Base-by-base conservation (phyloP, 176 grass and related monocot species). In the Lolium perenne region DNA sequence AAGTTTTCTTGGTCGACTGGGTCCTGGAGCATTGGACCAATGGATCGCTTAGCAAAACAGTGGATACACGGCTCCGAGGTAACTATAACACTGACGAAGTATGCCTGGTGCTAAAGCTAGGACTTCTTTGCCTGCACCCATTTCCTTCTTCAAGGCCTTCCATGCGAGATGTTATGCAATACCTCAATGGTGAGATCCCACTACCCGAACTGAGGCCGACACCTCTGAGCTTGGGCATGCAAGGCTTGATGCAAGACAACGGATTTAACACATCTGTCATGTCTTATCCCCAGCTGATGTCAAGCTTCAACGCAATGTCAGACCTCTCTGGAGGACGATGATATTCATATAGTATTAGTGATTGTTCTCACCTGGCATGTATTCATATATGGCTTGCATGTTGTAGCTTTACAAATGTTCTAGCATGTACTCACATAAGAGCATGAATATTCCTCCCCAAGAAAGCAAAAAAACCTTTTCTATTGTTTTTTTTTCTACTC, bases 271-370 rank as follows among this genome's bases (percentile, higher is more conserved):
- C 46, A 4, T 26, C 21, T 16, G 71, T 74, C 22, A 74, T 74
- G 71, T 74, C 71, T 74, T 74, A 74, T 17, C 71, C 71, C 21
- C 71, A 50, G 21, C 45, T 74, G 20, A 74, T 50, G 22, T 16
- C 71, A 2, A 26, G 71, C 71, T 74, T 74, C 7, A 23, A 43
- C 3, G 0, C 71, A 16, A 15, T 74, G 71, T 74, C 71, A 12
- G 22, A 74, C 71, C 71, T 74, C 46, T 50, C 71, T 4, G 21
- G 71, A 16, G 71, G 71, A 50, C 71, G 22, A 74, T 74, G 46
- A 74, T 49, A 4, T 71, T 16, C 45, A 26, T n/a, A n/a, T 0
- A 1, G 12, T 74, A 21, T 74, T 74, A 0, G 13, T 26, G 1
- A 16, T 50, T 74, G 10, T 21, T 71, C 68, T 71, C 68, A 5